Evolutionary conservation across 306 rosid genomes (phyloP).

Genomic region (Lithocarpus polystachyus): DNA sequence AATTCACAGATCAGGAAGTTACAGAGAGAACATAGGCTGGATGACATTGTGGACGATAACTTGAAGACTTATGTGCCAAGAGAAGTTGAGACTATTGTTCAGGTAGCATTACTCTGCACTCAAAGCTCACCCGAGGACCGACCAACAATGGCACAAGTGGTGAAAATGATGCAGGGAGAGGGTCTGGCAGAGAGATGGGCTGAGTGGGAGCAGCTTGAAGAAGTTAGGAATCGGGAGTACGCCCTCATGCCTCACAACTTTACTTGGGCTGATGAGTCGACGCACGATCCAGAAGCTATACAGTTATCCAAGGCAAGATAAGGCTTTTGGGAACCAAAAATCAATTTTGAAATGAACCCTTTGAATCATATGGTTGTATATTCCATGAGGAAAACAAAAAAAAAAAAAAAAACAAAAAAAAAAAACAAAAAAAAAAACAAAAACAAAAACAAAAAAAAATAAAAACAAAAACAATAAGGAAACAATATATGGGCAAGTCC

Average conservation of each 20-base stretch:
- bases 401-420: neutral
- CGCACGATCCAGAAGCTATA: slow-evolving; percentile 83
- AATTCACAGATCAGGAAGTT: slow-evolving; percentile 62
- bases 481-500: neutral
- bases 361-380: neutral
- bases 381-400: neutral
- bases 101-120: slow-evolving; percentile 83
- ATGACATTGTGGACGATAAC: slow-evolving; percentile 69
- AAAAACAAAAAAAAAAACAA: neutral
- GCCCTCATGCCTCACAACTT: slow-evolving; percentile 55
- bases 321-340: neutral
- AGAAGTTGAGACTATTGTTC: slow-evolving; percentile 67
- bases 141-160: slow-evolving; percentile 71
- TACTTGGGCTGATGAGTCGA: slow-evolving; percentile 74
- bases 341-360: slow-evolving; percentile 31
- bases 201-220: slow-evolving; percentile 72
- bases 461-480: neutral
- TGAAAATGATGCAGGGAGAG: slow-evolving; percentile 59
- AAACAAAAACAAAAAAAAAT: neutral
- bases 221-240: slow-evolving; percentile 47
- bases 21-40: slow-evolving; percentile 68
- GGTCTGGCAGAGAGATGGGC: slow-evolving; percentile 82
- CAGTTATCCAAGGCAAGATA: slow-evolving; percentile 81
- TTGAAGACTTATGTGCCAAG: slow-evolving; percentile 51
- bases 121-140: slow-evolving; percentile 69